A percentile compares a stretch with the other conserved stretches of the same genome.
phyloP scores from a whole-genome alignment of 2,329 filamentous ascomycete species.

The Colletotrichum tabaci region DNA sequence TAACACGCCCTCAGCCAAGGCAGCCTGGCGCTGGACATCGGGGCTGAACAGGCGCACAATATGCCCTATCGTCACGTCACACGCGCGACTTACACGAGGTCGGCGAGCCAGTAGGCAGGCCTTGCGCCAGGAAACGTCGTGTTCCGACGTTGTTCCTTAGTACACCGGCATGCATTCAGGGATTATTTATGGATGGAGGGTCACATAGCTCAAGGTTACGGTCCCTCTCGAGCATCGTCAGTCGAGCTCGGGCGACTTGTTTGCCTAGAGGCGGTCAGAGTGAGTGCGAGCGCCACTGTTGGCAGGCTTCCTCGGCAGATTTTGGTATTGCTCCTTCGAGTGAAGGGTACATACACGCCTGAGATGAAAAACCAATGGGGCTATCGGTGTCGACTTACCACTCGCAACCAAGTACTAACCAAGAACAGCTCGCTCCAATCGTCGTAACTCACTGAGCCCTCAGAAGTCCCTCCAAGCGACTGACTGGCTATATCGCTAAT shows the following conservation, averaged over 20 bases:
- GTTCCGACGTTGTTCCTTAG: conserved; percentile 4
- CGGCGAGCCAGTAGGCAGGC: neutral
- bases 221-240: neutral
- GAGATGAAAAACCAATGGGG: neutral
- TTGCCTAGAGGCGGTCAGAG: neutral
- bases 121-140: neutral
- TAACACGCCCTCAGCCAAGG: conserved; percentile 35
- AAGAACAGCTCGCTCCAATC: neutral
- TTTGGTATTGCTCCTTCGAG: no score
- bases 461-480: neutral
- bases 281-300: neutral
- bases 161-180: neutral
- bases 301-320: neutral
- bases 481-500: neutral
- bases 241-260: neutral
- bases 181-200: neutral
- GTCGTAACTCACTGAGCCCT: neutral
- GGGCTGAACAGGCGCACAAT: conserved; percentile 2
- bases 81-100: conserved; percentile 18
- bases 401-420: no score
- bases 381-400: neutral
- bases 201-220: conserved; percentile 6
- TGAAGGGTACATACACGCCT: neutral
- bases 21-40: conserved; percentile 12
- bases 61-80: neutral